phyloP scores from a whole-genome alignment of 805 yeast genomes.

The Candida methanosorbosa region DNA sequence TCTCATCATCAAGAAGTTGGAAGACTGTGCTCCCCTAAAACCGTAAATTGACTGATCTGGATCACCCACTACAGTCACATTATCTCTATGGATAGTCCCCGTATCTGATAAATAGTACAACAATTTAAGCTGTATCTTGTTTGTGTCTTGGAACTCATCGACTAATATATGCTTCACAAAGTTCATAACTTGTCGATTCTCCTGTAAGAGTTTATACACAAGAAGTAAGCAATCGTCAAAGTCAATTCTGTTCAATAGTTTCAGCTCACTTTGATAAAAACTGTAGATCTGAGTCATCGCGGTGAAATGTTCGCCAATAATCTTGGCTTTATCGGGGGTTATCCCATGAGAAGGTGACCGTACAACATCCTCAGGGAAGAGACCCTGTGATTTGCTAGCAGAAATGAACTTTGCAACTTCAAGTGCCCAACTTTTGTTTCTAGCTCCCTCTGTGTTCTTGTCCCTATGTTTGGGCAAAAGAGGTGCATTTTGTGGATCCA shows the following conservation, averaged over 20 bases:
- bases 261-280: constrained; percentile 43
- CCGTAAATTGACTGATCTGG: constrained; percentile 94
- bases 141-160: constrained; percentile 93
- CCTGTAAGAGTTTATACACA: constrained; percentile 39
- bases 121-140: constrained; percentile 62
- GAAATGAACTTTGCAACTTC: constrained; percentile 40
- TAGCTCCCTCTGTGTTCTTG: constrained; percentile 26
- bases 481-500: constrained; percentile 1
- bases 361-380: too few species aligned
- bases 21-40: constrained; percentile 70
- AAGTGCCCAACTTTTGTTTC: too few species aligned
- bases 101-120: constrained; percentile 43
- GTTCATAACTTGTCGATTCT: constrained; percentile 35
- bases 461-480: constrained; percentile 1
- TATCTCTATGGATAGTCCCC: constrained; percentile 31
- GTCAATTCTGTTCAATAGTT: constrained; percentile 43
- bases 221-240: constrained; percentile 75
- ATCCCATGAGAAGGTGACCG: too few species aligned
- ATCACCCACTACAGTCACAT: constrained; percentile 88
- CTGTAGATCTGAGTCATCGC: constrained; percentile 27
- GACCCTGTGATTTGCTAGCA: constrained; percentile 44
- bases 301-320: too few species aligned
- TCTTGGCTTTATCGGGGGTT: too few species aligned
- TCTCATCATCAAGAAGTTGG: constrained; percentile 55
- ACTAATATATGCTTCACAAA: constrained; percentile 65